These are phyloP conservation scores for Escovopsis sp. DNA, from an alignment of 2,329 filamentous ascomycete species.

Conservation along the genomic window DNA sequence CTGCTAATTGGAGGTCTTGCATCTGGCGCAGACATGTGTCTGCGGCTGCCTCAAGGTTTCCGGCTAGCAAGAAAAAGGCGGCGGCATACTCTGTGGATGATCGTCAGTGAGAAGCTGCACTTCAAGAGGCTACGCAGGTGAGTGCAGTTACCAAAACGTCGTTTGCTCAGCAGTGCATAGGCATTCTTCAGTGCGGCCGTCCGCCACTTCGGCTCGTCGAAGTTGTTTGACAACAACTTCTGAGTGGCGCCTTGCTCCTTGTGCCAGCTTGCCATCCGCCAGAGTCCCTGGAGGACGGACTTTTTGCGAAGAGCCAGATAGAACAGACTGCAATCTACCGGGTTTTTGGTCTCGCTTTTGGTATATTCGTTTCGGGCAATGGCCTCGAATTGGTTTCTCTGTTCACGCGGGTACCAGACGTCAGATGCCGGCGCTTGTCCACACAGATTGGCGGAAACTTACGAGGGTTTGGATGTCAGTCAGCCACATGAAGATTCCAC, in stretches of 20 bases:
- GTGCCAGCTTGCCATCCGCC: constrained; percentile 88
- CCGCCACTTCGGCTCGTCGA: constrained; percentile 72
- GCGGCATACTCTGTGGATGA: constrained; percentile 64
- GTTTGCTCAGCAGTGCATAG: constrained; percentile 82
- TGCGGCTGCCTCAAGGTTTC: constrained; percentile 70
- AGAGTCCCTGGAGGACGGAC: constrained; percentile 73
- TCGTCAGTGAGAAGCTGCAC: not conserved
- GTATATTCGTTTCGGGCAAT: constrained; percentile 90
- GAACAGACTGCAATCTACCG: constrained; percentile 78
- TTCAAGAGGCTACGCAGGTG: not conserved
- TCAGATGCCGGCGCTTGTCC: constrained; percentile 2
- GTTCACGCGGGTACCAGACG: not conserved
- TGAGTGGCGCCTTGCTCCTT: constrained; percentile 71
- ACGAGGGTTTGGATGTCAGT: constrained; percentile 63
- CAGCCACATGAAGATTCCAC: constrained; percentile 92
- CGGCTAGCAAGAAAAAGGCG: constrained; percentile 86
- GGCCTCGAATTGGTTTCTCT: constrained; percentile 62
- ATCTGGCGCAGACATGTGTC: constrained; percentile 78
- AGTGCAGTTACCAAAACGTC: constrained; percentile 52
- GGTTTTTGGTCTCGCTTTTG: constrained; percentile 73
- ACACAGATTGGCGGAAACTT: constrained; percentile 19
- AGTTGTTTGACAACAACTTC: constrained; percentile 77
- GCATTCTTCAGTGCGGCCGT: constrained; percentile 90
- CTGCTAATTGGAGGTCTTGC: constrained; percentile 76
- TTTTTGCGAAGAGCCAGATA: constrained; percentile 90